These are phyloP conservation scores for Exophiala phaeomuriformis DNA, from an alignment of 2,329 filamentous ascomycete species.

Conservation along the genomic window DNA sequence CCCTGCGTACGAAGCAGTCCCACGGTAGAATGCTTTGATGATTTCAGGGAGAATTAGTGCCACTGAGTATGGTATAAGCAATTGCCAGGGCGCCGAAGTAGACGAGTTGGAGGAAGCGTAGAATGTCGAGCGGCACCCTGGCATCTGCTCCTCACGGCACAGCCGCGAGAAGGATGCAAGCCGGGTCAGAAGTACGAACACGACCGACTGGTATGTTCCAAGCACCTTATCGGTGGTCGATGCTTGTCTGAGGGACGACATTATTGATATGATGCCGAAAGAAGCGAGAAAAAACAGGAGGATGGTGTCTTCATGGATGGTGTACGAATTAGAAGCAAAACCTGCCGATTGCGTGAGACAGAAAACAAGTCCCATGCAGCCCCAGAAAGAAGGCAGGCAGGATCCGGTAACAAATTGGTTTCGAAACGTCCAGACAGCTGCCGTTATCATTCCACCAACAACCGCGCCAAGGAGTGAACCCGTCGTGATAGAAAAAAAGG, in stretches of 20 bases:
- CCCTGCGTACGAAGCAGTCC: conserved; percentile 82
- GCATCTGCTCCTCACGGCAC: conserved; percentile 97
- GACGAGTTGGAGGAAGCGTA: conserved; percentile 88
- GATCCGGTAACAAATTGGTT: conserved; percentile 21
- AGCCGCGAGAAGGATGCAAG: conserved; percentile 81
- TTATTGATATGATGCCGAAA: conserved; percentile 68
- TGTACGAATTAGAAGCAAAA: conserved; percentile 96
- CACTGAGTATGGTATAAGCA: conserved; percentile 63
- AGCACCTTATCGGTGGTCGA: conserved; percentile 61
- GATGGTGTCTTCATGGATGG: conserved; percentile 97
- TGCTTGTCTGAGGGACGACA: conserved; percentile 68
- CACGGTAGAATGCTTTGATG: conserved; percentile 69
- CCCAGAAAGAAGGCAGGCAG: conserved; percentile 73
- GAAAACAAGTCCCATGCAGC: conserved; percentile 75
- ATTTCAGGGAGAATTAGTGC: conserved; percentile 63
- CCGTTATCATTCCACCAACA: conserved; percentile 40
- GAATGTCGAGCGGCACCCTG: conserved; percentile 89
- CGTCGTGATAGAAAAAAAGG: conserved; percentile 15
- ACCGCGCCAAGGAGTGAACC: conserved; percentile 36
- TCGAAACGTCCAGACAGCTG: conserved; percentile 22
- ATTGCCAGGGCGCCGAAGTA: conserved; percentile 85
- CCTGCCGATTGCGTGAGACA: conserved; percentile 83
- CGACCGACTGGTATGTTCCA: conserved; percentile 73
- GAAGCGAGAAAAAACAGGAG: conserved; percentile 84
- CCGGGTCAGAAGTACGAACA: conserved; percentile 73